Base-by-base conservation (phyloP, 768 basidiomycete species). In the Phlebiopsis gigantea region DNA sequence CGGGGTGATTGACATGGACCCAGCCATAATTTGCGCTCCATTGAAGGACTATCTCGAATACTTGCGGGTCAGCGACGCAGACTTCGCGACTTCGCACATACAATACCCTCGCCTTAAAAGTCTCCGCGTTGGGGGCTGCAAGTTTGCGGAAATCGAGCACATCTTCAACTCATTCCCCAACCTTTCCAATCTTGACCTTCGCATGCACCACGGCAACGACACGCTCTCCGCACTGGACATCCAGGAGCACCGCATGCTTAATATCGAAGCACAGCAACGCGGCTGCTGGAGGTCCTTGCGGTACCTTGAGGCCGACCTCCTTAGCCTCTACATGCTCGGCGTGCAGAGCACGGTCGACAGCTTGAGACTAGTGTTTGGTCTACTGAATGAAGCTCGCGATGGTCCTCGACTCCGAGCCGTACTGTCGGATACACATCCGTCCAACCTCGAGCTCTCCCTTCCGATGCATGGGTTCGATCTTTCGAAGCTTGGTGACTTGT, bases 251-350 rank as follows among this genome's bases (percentile, higher is more conserved):
- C 57, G 57, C 8, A 17, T 29, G 15, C 31, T 43, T 25, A 57
- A 46, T 43, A 29, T 45, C 15, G 7, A 34, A 1, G 2, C 57
- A n/a, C 49, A 52, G 21, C 5, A 8, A 8, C 15, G 5, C 12
- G 44, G 14, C 42, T 4, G n/a, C 4, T 58, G 57, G 51, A 24
- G 21, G 9, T 25, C 21, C 34, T 25, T 58, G 24, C 14, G 41
- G 5, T 25, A 30, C 15, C 25, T 47, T 15, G 14, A 28, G 19
- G 51, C 50, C 9, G 45, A 42, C 26, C 30, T 58, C 29, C 15
- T 26, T 19, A 47, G 45, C 31, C 26, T 58, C 2, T 58, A 58
- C n/a, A 50, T 41, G 26, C 51, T 58, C 43, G 57, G 51, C 17
- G 2, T 58, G 10, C 29, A 7, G 4, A 53, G 51, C 45, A 3